phyloP scores from a whole-genome alignment of 495 filamentous ascomycete genomes.

The Penicillium dipodomyicola region DNA sequence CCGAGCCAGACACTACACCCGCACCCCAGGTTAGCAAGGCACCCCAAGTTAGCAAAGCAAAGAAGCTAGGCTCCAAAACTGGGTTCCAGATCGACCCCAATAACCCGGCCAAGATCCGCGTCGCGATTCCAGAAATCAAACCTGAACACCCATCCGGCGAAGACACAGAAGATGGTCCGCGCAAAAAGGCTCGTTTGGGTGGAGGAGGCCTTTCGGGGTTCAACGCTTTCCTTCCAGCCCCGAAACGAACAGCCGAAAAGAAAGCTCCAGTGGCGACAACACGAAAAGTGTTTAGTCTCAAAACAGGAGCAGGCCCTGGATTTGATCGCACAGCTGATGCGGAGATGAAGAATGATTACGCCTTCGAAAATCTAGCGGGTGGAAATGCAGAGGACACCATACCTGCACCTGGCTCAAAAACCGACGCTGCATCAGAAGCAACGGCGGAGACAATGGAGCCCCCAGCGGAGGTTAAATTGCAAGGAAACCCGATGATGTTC shows the following conservation, averaged over 20 bases:
- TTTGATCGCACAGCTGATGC: conserved; percentile 63
- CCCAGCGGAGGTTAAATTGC: conserved; percentile 60
- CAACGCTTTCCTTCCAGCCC: conserved; percentile 82
- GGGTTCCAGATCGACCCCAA: conserved; percentile 59
- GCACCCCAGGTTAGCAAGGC: conserved; percentile 39
- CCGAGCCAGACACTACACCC: conserved; percentile 40
- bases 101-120: conserved; percentile 77
- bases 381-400: conserved; percentile 19
- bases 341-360: conserved; percentile 36
- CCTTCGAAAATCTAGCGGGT: conserved; percentile 16
- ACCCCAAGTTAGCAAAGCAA: conserved; percentile 31
- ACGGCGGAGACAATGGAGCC: conserved; percentile 19
- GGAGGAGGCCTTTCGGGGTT: conserved; percentile 69
- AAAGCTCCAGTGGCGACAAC: conserved; percentile 29
- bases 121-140: conserved; percentile 61
- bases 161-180: conserved; percentile 53
- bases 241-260: conserved; percentile 58
- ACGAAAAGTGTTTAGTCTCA: conserved; percentile 60
- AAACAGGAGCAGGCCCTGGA: conserved; percentile 73
- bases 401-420: conserved; percentile 18
- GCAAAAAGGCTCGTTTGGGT: conserved; percentile 64
- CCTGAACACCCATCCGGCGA: conserved; percentile 42
- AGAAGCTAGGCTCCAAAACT: conserved; percentile 61
- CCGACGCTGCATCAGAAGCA: conserved; percentile 10
- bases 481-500: conserved; percentile 81